Base-by-base conservation (phyloP, 306 rosid species). In the Inga oerstediana region DNA sequence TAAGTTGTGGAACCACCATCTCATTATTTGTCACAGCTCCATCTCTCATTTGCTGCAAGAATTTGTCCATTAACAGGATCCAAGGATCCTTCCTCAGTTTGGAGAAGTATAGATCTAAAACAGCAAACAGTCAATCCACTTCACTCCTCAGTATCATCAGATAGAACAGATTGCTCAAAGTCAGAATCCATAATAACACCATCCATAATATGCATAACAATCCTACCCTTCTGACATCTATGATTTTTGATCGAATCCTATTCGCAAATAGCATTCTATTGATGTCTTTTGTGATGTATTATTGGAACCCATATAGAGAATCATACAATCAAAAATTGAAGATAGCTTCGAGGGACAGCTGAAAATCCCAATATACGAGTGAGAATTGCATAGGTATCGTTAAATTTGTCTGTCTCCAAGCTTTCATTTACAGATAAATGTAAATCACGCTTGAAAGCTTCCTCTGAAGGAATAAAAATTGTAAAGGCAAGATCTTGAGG, bases 401-500 rank as follows among this genome's bases (percentile, higher is more conserved):
- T 87, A 80, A 84, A 85, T 85, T 83, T 95, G 67, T 91, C 94
- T 24, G 64, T 80, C 37, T 51, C 78, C 43, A 93, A 85, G 76
- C 92, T 82, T 5, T 87, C 89, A 13, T 83, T 80, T n/a, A 73
- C 79, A 14, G 22, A 22, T 3, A 95, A 80, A 83, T 82, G 88
- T 67, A 92, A 83, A 85, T 93, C 96, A 0, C 93, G 91, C 80
- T 86, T 85, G 70, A 95, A 27, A 27, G 30, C 30, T 27, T 79
- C 84, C 84, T 93, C 92, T 0, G 98, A 95, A 15, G 99, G 99
- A 48, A 92, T 79, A 68, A 93, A 96, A n/a, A 93, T 80, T 0
- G 98, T 96, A 43, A 96, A 96, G 43, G 92, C 86, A 64, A 96
- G 97, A 90, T 91, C 98, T 44, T 85, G 89, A 22, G 98, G 97